Base-by-base conservation (phyloP, 805 yeast genomes). In the Saccharomycopsis capsularis region DNA sequence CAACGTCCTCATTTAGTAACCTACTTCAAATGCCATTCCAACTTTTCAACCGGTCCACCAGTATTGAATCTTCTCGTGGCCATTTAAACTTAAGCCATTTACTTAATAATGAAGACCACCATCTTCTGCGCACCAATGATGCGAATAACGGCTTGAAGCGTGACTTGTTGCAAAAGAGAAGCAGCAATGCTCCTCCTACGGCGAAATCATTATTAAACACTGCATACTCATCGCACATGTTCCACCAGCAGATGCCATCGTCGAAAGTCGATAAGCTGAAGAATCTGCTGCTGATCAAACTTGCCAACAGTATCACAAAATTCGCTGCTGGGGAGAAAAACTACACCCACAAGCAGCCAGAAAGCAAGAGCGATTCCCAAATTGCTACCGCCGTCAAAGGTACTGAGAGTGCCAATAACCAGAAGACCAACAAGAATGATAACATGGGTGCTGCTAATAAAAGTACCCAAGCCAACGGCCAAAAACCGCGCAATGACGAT, bases 171-270 rank as follows among this genome's bases (percentile, higher is more conserved):
- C 44, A 39, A 19, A 47, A 43, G 38, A 29, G 45, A 15, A 41
- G 45, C 16, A 38, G 51, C 29, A 44, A 51, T 37, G 55, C 50
- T 1, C 55, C 55, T 19, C 44, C 30, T 9, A 43, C 53, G n/a
- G 55, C 55, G 4, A 48, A 46, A 34, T 40, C 48, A 4, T 46
- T 52, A 19, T 46, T 52, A 16, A 46, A 40, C 34, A 52, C 53
- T 13, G 54, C 48, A 3, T 52, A 32, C 19, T 24, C 50, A 16
- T 46, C 51, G 3, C 55, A 52, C 38, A 50, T 52, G 51, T 52
- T 52, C 32, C 51, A 52, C 34, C 53, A 52, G 22, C 34, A 40
- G 23, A 29, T 11, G 15, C 51, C 46, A 15, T 44, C 49, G 1
- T 32, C 21, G 25, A n/a, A n/a, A n/a, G n/a, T n/a, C n/a, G n/a